Base-by-base conservation (phyloP, 169 alveolate genomes). In the Plasmodium vivax region DNA sequence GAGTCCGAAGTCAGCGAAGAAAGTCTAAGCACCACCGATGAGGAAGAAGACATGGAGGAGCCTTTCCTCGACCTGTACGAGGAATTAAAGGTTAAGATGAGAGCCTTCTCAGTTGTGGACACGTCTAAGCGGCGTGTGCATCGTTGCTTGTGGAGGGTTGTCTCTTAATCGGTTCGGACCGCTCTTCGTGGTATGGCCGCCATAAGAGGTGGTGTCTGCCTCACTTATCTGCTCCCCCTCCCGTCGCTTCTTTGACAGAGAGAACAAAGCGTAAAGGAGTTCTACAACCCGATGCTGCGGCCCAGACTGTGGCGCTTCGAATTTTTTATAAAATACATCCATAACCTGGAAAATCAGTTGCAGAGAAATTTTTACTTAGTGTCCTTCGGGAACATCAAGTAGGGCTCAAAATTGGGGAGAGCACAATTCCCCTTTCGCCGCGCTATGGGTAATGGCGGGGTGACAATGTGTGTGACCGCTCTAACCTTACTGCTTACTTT, bases 251-350 rank as follows among this genome's bases (percentile, higher is more conserved):
- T 79, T 88, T 68, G 47, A 84, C 19, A 88, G 94, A 92, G 87
- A 83, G 95, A 92, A 82, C 85, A 92, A 34, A 92, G 19, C 23
- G 77, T 79, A 82, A 92, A 51, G 77, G 95, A 92, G 34, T 82
- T 82, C 71, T 92, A 92, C 56, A 92, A 92, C 51, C 95, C 95
- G 7, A 92, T 92, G 95, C 51, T 92, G 43, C 82, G 79, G 45
- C 95, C 95, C 16, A 72, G 95, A 2, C 51, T 92, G 41, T 92
- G 95, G 95, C 85, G 92, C 36, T 92, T 92, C 16, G 95, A 92
- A 82, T 92, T 92, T 82, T 92, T 82, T 82, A 92, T 92, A 81
- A 92, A 92, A 43, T 77, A 79, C 23, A 92, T 92, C 41, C 95
- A 92, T 51, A 92, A 92, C 84, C 43, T 92, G 30, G 95, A 92